Evolutionary conservation across 306 rosid species (phyloP), one percentile per base, ranked within the genome.

Genomic region (Echinosophora koreensis): DNA sequence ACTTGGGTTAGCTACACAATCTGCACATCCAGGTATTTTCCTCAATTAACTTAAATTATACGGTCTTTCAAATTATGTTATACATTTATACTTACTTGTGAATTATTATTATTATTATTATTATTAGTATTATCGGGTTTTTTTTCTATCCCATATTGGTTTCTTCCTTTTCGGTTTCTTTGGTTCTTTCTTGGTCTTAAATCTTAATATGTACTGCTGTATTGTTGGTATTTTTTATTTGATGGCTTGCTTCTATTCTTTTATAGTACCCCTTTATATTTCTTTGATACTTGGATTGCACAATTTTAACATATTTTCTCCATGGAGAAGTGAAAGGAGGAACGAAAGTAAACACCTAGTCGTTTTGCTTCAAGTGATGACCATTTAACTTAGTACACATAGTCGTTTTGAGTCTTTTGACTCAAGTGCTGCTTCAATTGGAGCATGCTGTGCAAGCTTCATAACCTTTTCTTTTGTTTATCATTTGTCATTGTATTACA

Each of bases 1-100:
- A 13, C 50, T 87, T 6, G 96, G 97, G 59, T 52, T 74, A 76
- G 79, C 89, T 47, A 90, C 98, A 2, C 84, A 87, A 65, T 94
- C 98, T 69, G 98, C 98, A 55, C 97, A 92, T 81, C 98, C 98
- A 63, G 96, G 96, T 91, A 77, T 71, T 52, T 56, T 65, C 37
- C 60, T 78, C 41, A 38, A 8, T 56, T 62, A n/a, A 6, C 18
- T 38, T 0, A 22, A 5, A 13, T 27, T 56, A 51, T 22, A 5
- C 3, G 5, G 39, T 15, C 6, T 42, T 18, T 67, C 28, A 34
- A n/a, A 38, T 32, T 14, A 27, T 54, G 39, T 56, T 37, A 6
- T 41, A 49, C 41, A 0, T 42, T 0, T 22, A 49, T 30, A 49
- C 41, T 0, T 42, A 59, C 37, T 27, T 13, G 37, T 16, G 8